Conservation (phyloP, 768 basidiomycete genomes). For the Lactarius sp. region DNA sequence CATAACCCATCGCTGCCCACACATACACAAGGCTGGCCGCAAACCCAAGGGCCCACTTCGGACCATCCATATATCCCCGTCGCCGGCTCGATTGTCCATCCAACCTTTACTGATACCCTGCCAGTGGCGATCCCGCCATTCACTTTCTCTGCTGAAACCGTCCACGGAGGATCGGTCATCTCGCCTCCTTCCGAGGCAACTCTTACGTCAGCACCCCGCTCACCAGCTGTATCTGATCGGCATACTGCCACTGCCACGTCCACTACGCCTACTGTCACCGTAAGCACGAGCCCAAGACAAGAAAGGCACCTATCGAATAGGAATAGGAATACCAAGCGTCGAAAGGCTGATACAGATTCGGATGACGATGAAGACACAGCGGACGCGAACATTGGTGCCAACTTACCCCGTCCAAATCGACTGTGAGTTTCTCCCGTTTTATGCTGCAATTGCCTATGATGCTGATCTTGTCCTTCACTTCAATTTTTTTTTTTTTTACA, state of each 20-base stretch:
- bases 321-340: slow-evolving; percentile 7
- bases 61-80: neutral
- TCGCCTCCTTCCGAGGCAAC: slow-evolving; percentile 10
- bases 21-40: neutral
- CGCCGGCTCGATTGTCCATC: neutral
- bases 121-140: neutral
- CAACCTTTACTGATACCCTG: neutral
- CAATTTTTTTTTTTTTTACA: neutral
- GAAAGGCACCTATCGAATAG: neutral
- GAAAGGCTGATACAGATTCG: slow-evolving; percentile 9
- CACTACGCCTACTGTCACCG: slow-evolving; percentile 1
- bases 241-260: slow-evolving; percentile 7
- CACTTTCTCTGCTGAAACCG: neutral
- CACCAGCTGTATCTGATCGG: slow-evolving; percentile 10
- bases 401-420: slow-evolving; percentile 10
- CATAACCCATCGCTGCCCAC: neutral
- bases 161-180: neutral
- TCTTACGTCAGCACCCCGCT: neutral
- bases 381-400: neutral
- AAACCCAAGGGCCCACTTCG: neutral
- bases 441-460: neutral
- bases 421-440: slow-evolving; percentile 13
- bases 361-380: slow-evolving; percentile 11
- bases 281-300: neutral
- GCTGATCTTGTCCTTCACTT: slow-evolving; percentile 1